Base-by-base conservation (phyloP, 78 protist species). In the Pelomyxa schiedti region DNA sequence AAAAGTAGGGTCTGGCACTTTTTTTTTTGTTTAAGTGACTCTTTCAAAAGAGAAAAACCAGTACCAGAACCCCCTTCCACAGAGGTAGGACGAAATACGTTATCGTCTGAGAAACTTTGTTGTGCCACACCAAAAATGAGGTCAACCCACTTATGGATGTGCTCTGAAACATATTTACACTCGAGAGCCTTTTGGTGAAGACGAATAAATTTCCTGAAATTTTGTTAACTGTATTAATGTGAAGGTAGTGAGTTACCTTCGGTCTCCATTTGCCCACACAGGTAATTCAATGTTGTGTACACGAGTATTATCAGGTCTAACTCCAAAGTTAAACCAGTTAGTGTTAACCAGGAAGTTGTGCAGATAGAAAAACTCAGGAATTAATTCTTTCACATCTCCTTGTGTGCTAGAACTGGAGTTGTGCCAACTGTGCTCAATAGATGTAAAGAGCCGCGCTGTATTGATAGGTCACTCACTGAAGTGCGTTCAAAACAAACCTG, bases 141-240 rank as follows among this genome's bases (percentile, higher is more conserved):
- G 74, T 96, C 99, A 29, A 96, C 90, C 99, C 99, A 96, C 26
- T 52, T 6, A 67, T 93, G 92, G 75, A 96, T 76, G 30, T 86
- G 64, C 29, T 24, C 71, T 0, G 91, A 69, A 24, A 95, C 99
- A 67, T 78, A 68, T 4, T 77, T 90, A 2, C 78, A 42, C 79
- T 96, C 99, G 28, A 95, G 80, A 38, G 96, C 95, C 77, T 6
- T 28, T 39, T 65, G 16, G 38, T 67, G 39, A 24, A 2, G 3
- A n/a, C 9, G 67, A 3, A 93, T 79, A 41, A 93, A 91, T 8
- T 0, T 3, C n/a, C n/a, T n/a, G n/a, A n/a, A n/a, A n/a, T n/a
- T n/a, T n/a, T n/a, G n/a, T n/a, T n/a, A n/a, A n/a, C n/a, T n/a
- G n/a, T n/a, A n/a, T n/a, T n/a, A n/a, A n/a, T n/a, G n/a, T n/a